Percentiles rank a stretch among this genome's conserved stretches.
These are phyloP conservation scores for Pueraria montana DNA, from an alignment of 306 rosid genomes.

Conservation along the genomic window DNA sequence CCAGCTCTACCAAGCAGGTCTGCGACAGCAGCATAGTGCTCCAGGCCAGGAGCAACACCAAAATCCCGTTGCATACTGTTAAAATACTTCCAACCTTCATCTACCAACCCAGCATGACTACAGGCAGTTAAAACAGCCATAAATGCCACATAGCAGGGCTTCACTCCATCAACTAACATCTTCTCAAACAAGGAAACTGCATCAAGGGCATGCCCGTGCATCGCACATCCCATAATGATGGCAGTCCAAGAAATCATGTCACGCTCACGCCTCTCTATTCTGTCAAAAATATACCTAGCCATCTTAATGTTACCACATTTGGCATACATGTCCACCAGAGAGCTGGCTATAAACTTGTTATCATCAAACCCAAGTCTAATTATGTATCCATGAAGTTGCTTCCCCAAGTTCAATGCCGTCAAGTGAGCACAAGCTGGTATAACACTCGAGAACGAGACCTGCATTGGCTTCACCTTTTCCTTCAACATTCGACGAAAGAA, in stretches of 20 bases:
- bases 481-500: conserved; percentile 72
- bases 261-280: conserved; percentile 66
- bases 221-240: conserved; percentile 92
- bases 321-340: conserved; percentile 89
- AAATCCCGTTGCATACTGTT: conserved; percentile 63
- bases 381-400: conserved; percentile 87
- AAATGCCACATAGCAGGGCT: conserved; percentile 73
- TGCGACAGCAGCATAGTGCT: conserved; percentile 87
- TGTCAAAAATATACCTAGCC: conserved; percentile 70
- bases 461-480: conserved; percentile 66
- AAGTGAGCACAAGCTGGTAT: conserved; percentile 91
- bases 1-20: conserved; percentile 95
- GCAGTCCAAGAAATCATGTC: conserved; percentile 95
- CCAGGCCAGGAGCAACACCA: conserved; percentile 79
- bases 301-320: conserved; percentile 81
- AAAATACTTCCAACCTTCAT: conserved; percentile 83
- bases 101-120: conserved; percentile 86
- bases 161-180: conserved; percentile 75
- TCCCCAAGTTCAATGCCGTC: conserved; percentile 82
- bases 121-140: conserved; percentile 89
- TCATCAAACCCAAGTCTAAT: conserved; percentile 64
- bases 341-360: conserved; percentile 76
- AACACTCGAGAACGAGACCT: conserved; percentile 78
- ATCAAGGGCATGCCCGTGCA: conserved; percentile 82
- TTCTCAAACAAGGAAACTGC: conserved; percentile 76